phyloP scores from a whole-genome alignment of 495 filamentous ascomycete species.

The Beverwykella pulmonaria region DNA sequence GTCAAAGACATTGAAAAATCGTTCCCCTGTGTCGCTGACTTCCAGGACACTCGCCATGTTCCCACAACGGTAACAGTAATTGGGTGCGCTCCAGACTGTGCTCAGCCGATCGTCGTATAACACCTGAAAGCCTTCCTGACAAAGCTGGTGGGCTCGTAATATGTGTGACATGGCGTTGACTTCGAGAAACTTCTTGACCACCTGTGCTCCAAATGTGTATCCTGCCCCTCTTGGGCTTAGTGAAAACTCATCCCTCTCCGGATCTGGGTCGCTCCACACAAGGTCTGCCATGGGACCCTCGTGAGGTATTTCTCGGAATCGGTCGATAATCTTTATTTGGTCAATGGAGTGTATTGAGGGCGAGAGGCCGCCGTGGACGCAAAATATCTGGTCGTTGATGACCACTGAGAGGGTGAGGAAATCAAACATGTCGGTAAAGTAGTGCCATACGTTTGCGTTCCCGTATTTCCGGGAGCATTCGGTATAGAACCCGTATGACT shows the following conservation, averaged over 20 bases:
- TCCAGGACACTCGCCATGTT: constrained; percentile 97
- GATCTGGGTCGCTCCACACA: constrained; percentile 96
- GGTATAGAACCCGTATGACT: constrained; percentile 98
- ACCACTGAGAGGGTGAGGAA: constrained; percentile 95
- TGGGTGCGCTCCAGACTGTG: constrained; percentile 97
- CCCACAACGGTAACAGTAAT: constrained; percentile 95
- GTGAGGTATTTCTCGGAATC: constrained; percentile 96
- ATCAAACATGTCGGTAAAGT: constrained; percentile 99
- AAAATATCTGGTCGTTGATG: constrained; percentile 98
- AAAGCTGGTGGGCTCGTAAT: constrained; percentile 92
- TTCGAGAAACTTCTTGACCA: constrained; percentile 95
- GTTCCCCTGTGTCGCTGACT: constrained; percentile 86
- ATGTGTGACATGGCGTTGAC: constrained; percentile 98
- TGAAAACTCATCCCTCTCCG: constrained; percentile 93
- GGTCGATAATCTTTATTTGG: constrained; percentile 99
- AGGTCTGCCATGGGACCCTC: constrained; percentile 99
- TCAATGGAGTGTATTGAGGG: constrained; percentile 98
- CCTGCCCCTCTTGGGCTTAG: constrained; percentile 91
- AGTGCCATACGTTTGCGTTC: constrained; percentile 98
- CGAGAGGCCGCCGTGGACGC: constrained; percentile 92
- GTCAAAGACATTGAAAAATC: constrained; percentile 96
- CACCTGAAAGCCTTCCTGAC: constrained; percentile 95
- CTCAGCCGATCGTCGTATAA: constrained; percentile 91
- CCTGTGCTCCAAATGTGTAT: constrained; percentile 95
- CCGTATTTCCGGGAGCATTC: constrained; percentile 97